Base-by-base conservation (phyloP, 2,329 filamentous ascomycete species). In the Aspergillus sp. region DNA sequence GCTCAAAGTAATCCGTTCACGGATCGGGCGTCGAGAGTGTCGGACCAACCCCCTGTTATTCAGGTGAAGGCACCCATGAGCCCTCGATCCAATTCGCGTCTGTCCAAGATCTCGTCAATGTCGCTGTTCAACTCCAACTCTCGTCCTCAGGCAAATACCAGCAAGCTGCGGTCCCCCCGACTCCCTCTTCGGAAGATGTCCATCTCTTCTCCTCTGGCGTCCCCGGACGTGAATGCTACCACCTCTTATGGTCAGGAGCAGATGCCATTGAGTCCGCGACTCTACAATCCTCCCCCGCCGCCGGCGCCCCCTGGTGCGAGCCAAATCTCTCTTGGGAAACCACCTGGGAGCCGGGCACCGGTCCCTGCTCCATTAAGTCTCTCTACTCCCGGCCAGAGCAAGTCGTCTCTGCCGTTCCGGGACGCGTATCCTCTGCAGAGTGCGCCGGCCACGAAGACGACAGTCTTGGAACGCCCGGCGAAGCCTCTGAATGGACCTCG, bases 191-290 rank as follows among this genome's bases (percentile, higher is more conserved):
- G 79, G 48, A 81, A 81, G 53, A 71, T 84, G 35, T 76, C 79
- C 53, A 85, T 86, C 59, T 83, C 80, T 17, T 76, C 79, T 7
- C 82, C 82, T 1, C 68, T 83, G 36, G 67, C 67, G 30, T 76
- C 75, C 1, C 74, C 76, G 10, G 74, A 77, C 14, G 70, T 73
- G 20, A 68, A 69, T 22, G 67, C 71, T 3, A 64, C 71, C 40
- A 66, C 67, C 38, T 71, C 77, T 45, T 78, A 79, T 54, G 68
- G 74, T 13, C 75, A 77, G 19, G 75, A 72, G n/a, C 75, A 79
- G n/a, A 79, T 81, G 2, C 74, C 82, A 1, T 71, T 85, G 3
- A 82, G 81, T 2, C 82, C 82, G 8, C 75, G 81, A 40, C 71
- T 78, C 56, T 83, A 83, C 67, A 77, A 77, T 44, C 80, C 79